A percentile compares a stretch with the other conserved stretches of the same genome.
Conservation (phyloP, 768 basidiomycete species). For the Tylopilus subfusipes region DNA sequence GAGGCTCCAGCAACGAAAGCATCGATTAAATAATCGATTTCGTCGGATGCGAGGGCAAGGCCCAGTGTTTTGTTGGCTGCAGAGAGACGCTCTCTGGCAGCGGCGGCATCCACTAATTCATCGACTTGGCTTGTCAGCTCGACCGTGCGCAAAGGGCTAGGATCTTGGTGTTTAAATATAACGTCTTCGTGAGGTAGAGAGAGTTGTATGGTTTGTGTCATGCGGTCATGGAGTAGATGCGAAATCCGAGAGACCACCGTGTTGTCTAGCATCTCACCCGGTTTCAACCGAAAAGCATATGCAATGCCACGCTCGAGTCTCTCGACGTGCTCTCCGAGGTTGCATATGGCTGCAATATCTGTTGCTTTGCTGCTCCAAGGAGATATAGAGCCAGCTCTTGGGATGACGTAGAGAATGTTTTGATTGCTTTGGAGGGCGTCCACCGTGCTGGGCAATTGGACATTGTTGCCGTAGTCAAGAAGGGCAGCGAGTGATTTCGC, state of each 20-base stretch:
- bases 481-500: slow-evolving; percentile 63
- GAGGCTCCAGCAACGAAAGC: slow-evolving; percentile 74
- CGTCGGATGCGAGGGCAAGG: slow-evolving; percentile 83
- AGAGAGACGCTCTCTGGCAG: slow-evolving; percentile 61
- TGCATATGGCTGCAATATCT: slow-evolving; percentile 88
- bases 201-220: slow-evolving; percentile 82
- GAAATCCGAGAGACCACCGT: slow-evolving; percentile 53
- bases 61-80: slow-evolving; percentile 82
- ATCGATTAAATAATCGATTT: slow-evolving; percentile 88
- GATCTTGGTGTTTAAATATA: slow-evolving; percentile 58
- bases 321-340: slow-evolving; percentile 65
- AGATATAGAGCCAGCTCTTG: slow-evolving; percentile 87
- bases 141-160: slow-evolving; percentile 68
- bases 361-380: slow-evolving; percentile 99
- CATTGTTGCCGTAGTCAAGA: slow-evolving; percentile 81
- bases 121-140: slow-evolving; percentile 44
- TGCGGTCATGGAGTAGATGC: slow-evolving; percentile 86
- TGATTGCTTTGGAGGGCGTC: slow-evolving; percentile 29
- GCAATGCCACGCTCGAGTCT: slow-evolving; percentile 84
- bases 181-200: slow-evolving; percentile 52
- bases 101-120: slow-evolving; percentile 25
- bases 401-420: slow-evolving; percentile 69
- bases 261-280: slow-evolving; percentile 39
- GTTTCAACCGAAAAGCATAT: slow-evolving; percentile 55
- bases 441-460: slow-evolving; percentile 45